Evolutionary conservation across 495 filamentous ascomycete genomes (phyloP).

Genomic region (Neurospora sp.): DNA sequence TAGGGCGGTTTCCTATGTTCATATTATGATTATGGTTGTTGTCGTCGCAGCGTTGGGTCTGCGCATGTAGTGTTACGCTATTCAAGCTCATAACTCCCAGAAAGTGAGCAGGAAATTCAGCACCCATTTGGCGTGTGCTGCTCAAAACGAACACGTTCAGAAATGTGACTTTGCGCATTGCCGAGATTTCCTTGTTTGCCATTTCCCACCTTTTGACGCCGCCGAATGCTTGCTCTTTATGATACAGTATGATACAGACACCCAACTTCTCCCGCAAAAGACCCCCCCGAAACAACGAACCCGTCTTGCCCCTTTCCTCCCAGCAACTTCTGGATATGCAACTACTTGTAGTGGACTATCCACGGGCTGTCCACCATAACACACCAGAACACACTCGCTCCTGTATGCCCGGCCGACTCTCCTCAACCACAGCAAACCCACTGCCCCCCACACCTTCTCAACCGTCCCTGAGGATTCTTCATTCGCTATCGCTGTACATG

Average conservation of each 20-base stretch:
- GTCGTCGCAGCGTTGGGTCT: not conserved
- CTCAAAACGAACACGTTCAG: not conserved
- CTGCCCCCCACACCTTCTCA: not conserved
- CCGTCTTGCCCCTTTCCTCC: not conserved
- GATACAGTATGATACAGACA: not conserved
- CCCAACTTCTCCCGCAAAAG: not conserved
- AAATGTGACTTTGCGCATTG: not conserved
- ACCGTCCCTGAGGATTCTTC: conserved; percentile 5
- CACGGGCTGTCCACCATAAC: not conserved
- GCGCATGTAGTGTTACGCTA: not conserved
- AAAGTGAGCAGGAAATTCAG: not conserved
- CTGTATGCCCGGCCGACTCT: not conserved
- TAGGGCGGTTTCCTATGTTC: conserved; percentile 4
- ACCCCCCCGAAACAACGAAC: not conserved
- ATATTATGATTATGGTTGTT: not conserved
- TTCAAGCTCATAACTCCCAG: not conserved
- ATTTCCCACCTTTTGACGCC: not conserved
- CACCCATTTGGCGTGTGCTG: not conserved
- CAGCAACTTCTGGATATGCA: not conserved
- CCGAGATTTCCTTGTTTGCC: not conserved
- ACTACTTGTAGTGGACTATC: not conserved
- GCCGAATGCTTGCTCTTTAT: not conserved
- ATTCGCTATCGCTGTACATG: conserved; percentile 7
- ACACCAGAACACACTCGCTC: not conserved
- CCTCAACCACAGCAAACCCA: not conserved